phyloP scores from a whole-genome alignment of 768 basidiomycete genomes.

The Rubroboletus pulcherrimus region DNA sequence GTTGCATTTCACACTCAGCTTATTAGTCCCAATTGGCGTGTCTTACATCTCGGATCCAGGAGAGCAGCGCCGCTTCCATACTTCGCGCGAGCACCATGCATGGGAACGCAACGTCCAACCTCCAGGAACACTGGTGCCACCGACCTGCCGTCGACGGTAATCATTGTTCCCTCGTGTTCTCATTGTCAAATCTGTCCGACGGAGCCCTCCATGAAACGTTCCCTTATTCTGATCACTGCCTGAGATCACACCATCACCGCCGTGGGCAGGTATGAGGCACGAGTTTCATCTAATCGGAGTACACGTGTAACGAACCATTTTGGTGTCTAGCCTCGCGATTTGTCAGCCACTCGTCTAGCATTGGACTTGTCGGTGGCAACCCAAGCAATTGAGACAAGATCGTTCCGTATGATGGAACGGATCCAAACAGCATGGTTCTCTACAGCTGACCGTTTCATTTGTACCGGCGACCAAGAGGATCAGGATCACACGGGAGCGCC shows the following conservation, averaged over 20 bases:
- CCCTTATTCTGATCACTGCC: constrained; percentile 1
- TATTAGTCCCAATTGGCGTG: background rate
- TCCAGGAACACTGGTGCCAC: constrained; percentile 5
- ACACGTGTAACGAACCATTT: constrained; percentile 21
- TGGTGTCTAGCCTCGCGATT: constrained; percentile 9
- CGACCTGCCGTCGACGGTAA: constrained; percentile 8
- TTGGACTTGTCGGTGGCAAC: background rate
- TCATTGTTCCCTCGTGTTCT: constrained; percentile 29
- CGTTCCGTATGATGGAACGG: constrained; percentile 5
- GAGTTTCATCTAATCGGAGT: constrained; percentile 14
- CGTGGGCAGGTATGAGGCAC: constrained; percentile 14
- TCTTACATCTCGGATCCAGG: constrained; percentile 15
- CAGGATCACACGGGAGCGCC: constrained; percentile 22
- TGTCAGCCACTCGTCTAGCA: background rate
- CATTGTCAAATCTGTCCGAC: constrained; percentile 17
- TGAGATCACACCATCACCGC: constrained; percentile 13
- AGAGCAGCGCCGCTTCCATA: constrained; percentile 6
- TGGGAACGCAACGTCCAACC: background rate
- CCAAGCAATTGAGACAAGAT: background rate
- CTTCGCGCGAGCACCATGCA: constrained; percentile 1
- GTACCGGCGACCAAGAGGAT: constrained; percentile 7
- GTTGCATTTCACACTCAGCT: background rate
- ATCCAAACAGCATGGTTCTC: constrained; percentile 10
- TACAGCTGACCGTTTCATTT: constrained; percentile 15
- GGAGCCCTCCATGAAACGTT: constrained; percentile 11